These are phyloP conservation scores for Paracorniculantispora psalliotae DNA, from an alignment of 2,329 filamentous ascomycete genomes.

Conservation along the genomic window DNA sequence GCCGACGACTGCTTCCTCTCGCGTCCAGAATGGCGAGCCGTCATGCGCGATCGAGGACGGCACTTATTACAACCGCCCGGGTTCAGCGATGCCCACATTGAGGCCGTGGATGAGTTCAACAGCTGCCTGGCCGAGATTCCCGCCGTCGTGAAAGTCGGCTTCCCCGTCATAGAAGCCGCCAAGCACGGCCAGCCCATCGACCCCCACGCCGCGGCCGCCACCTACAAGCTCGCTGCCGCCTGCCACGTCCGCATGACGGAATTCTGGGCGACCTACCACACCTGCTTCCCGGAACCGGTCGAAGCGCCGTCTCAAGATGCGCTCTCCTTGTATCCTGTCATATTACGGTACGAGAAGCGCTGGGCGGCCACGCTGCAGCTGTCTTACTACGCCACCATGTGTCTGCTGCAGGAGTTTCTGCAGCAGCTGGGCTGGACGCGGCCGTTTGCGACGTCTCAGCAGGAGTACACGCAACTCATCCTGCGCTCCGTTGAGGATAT, in stretches of 20 bases:
- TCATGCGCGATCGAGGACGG: constrained; percentile 24
- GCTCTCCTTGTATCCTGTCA: constrained; percentile 27
- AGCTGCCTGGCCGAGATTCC: constrained; percentile 30
- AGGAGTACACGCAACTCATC: constrained; percentile 27
- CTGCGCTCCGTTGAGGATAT: constrained; percentile 34
- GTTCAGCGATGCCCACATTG: constrained; percentile 20
- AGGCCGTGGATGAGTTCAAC: constrained; percentile 30
- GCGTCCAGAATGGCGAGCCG: constrained; percentile 30
- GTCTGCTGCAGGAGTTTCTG: constrained; percentile 36
- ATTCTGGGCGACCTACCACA: constrained; percentile 29
- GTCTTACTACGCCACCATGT: constrained; percentile 34
- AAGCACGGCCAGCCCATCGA: constrained; percentile 25
- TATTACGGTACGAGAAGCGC: constrained; percentile 25
- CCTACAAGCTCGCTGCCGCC: constrained; percentile 24
- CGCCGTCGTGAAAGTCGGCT: constrained; percentile 27
- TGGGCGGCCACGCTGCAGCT: constrained; percentile 33
- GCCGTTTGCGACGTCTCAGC: constrained; percentile 24
- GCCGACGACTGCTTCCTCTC: constrained; percentile 33
- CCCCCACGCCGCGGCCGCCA: constrained; percentile 23
- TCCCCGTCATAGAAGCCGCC: constrained; percentile 27
- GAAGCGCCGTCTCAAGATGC: constrained; percentile 27
- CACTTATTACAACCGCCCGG: constrained; percentile 23
- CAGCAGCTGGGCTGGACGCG: constrained; percentile 27
- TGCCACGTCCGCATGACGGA: constrained; percentile 26
- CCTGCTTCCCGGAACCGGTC: constrained; percentile 21